Percentiles rank a stretch among this genome's conserved stretches.
These are phyloP conservation scores for Nakazawaea pomicola DNA, from an alignment of 805 yeast species.

Conservation along the genomic window DNA sequence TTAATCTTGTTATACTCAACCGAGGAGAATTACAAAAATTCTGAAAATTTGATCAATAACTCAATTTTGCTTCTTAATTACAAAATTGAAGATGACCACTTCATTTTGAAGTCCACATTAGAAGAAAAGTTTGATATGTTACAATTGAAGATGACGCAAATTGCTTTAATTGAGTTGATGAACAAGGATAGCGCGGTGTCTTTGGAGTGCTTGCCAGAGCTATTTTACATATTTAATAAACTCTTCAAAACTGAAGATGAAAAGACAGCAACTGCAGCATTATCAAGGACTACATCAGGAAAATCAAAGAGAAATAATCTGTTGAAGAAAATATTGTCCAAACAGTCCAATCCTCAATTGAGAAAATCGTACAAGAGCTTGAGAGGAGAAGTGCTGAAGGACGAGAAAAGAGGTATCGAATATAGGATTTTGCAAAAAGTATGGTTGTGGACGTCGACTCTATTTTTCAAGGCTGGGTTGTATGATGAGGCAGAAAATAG, in stretches of 20 bases:
- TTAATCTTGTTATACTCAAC: constrained; percentile 12
- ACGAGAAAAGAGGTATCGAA: constrained; percentile 10
- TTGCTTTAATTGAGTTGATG: constrained; percentile 60
- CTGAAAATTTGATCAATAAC: constrained; percentile 11
- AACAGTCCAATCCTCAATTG: constrained; percentile 1
- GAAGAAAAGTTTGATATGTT: constrained; percentile 42
- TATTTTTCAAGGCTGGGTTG: constrained; percentile 54
- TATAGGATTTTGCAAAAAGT: constrained; percentile 43
- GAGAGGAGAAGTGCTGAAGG: not conserved
- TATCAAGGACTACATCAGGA: constrained; percentile 7
- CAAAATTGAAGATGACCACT: constrained; percentile 15
- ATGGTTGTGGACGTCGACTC: constrained; percentile 71
- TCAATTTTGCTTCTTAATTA: constrained; percentile 15
- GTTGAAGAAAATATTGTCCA: constrained; percentile 7
- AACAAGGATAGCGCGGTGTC: constrained; percentile 51
- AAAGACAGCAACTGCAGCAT: not conserved
- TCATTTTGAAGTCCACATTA: constrained; percentile 12
- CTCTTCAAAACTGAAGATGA: constrained; percentile 34
- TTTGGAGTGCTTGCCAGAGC: constrained; percentile 58
- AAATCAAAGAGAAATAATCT: constrained; percentile 8
- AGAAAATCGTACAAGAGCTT: constrained; percentile 22
- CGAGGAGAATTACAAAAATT: constrained; percentile 9
- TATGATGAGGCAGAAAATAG: constrained; percentile 64
- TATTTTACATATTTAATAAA: constrained; percentile 52
- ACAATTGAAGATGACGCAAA: constrained; percentile 70